Evolutionary conservation across 768 basidiomycete genomes (phyloP), one percentile per base, ranked within the genome.

Genomic region (Podaxis sp.): DNA sequence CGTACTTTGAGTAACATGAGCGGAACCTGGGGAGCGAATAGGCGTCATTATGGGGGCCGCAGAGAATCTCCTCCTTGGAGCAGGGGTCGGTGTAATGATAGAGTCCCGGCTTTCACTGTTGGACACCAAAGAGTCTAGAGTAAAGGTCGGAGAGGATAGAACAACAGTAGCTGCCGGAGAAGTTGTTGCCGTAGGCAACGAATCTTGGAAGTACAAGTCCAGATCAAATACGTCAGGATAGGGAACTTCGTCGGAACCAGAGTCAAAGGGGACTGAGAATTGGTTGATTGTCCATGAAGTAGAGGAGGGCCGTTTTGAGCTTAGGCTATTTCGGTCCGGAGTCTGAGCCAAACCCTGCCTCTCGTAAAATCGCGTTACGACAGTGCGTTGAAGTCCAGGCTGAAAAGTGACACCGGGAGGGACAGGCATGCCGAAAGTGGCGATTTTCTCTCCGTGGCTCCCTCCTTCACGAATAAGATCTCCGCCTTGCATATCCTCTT

Each of bases 191-290:
- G 30, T 33, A 10, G 44, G 28, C 6, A 33, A 37, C 20, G 33
- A 22, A 49, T 54, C 30, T 48, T 20, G 52, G 17, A 48, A 46
- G 15, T 62, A 62, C 4, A 44, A n/a, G 26, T 49, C 54, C n/a
- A 62, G 33, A 17, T 62, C 60, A 22, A 62, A 62, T 15, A 62
- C 44, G 44, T 36, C 33, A 15, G 60, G 60, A 17, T 62, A 62
- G 10, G 60, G 60, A 8, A 62, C 50, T 4, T 20, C 33, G 26
- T 55, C 30, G 4, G 22, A 38, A 50, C 46, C 26, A 8, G 36
- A 61, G 12, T 12, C 10, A 36, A 38, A 46, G n/a, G 44, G n/a
- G n/a, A 46, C 20, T 46, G 44, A 17, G 44, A 10, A 10, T 20
- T 5, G 44, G n/a, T 46, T 20, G n/a, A 2, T 46, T 7, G 44